Evolutionary conservation across 305 asterid species (phyloP).

Genomic region (Solanum hybrid): DNA sequence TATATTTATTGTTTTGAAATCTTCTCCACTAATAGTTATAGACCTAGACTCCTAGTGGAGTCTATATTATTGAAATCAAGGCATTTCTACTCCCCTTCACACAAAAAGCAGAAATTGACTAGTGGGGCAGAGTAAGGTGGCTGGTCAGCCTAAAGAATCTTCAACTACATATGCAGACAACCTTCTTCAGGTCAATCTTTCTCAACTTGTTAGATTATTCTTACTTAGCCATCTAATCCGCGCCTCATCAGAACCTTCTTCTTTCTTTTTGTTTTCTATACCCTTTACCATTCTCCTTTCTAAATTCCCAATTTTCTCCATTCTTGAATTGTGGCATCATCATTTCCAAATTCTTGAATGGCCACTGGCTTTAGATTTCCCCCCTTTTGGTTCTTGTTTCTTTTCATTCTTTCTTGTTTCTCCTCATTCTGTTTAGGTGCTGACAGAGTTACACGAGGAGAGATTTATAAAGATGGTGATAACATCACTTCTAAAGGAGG

Average conservation of each 20-base stretch:
- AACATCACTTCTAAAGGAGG: constrained; percentile 32
- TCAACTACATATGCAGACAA: neutral
- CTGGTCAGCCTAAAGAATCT: neutral
- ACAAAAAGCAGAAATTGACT: neutral
- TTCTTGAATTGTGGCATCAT: neutral
- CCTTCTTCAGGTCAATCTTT: neutral
- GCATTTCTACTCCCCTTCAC: neutral
- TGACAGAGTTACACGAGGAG: constrained; percentile 23
- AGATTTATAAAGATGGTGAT: constrained; percentile 37
- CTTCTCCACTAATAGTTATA: neutral
- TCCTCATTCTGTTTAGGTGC: constrained; percentile 18
- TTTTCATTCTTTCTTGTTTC: constrained; percentile 3
- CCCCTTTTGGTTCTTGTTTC: neutral
- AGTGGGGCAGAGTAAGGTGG: neutral
- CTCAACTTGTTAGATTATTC: neutral
- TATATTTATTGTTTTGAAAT: neutral
- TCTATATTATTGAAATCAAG: neutral
- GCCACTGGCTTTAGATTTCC: neutral
- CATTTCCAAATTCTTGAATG: constrained; percentile 2
- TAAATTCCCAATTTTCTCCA: neutral
- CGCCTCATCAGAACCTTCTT: neutral
- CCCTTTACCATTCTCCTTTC: neutral
- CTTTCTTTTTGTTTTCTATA: neutral
- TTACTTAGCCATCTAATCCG: neutral
- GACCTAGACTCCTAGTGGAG: neutral